Evolutionary conservation across 2,329 filamentous ascomycete species (phyloP).

Genomic region (Emydomyces testavorans): DNA sequence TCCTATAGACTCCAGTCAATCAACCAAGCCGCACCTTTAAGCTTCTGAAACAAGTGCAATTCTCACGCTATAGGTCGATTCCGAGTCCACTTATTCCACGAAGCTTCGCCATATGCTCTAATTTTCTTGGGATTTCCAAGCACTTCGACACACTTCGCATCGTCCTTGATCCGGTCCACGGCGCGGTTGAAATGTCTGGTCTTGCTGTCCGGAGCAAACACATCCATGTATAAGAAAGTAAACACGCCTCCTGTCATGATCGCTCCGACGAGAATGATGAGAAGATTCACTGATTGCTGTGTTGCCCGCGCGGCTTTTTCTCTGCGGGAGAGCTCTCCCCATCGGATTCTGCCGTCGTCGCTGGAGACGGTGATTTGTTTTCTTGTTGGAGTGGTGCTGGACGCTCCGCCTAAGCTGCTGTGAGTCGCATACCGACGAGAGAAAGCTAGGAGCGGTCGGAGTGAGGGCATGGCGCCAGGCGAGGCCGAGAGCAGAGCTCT

Average conservation of each 20-base stretch:
- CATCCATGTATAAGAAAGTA: slow-evolving; percentile 68
- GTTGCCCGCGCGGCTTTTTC: slow-evolving; percentile 79
- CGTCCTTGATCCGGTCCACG: slow-evolving; percentile 63
- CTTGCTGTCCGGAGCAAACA: slow-evolving; percentile 75
- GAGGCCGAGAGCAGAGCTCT: neutral
- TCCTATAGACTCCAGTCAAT: slow-evolving; percentile 40
- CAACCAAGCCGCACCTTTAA: neutral
- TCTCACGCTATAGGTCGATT: slow-evolving; percentile 45
- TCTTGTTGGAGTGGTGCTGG: slow-evolving; percentile 44
- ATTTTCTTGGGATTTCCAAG: slow-evolving; percentile 68
- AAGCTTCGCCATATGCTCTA: slow-evolving; percentile 67
- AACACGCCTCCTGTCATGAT: slow-evolving; percentile 69
- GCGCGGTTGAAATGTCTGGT: slow-evolving; percentile 80
- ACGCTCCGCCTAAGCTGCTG: slow-evolving; percentile 33
- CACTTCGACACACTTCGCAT: slow-evolving; percentile 57
- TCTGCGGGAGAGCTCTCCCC: slow-evolving; percentile 59
- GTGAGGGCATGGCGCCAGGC: neutral
- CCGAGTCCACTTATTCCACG: slow-evolving; percentile 66
- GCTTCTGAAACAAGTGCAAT: neutral
- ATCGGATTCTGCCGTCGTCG: slow-evolving; percentile 71
- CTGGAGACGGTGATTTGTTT: slow-evolving; percentile 71
- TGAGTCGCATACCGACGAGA: slow-evolving; percentile 51
- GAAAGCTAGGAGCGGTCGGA: slow-evolving; percentile 17
- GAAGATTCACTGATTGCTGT: slow-evolving; percentile 82
- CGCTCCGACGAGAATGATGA: slow-evolving; percentile 62